These are phyloP conservation scores for Penicillium turbatum DNA, from an alignment of 495 filamentous ascomycete species.

Conservation along the genomic window DNA sequence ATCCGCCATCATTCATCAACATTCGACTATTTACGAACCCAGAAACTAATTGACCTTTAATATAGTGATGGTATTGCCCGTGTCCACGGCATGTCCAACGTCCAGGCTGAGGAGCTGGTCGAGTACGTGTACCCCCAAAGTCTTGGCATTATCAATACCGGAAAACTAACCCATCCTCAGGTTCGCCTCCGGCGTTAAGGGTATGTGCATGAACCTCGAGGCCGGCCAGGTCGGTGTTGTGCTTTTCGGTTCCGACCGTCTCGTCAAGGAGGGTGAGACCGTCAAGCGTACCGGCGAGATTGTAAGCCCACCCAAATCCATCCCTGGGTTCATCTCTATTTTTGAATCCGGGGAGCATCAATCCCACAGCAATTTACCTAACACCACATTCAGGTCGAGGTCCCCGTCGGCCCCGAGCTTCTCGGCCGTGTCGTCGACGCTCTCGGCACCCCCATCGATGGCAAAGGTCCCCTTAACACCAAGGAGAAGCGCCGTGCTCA, in stretches of 20 bases:
- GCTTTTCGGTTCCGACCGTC: conserved; percentile 99
- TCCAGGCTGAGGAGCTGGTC: conserved; percentile 99
- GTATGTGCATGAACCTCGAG: conserved; percentile 99
- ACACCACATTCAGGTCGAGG: conserved; percentile 70
- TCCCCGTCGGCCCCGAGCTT: conserved; percentile 87
- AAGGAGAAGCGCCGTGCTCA: conserved; percentile 92
- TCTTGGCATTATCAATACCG: conserved; percentile 19
- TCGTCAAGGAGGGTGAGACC: conserved; percentile 98
- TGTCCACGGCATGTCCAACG: conserved; percentile 99
- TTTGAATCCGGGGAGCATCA: neutral
- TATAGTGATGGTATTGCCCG: conserved; percentile 98
- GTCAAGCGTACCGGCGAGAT: conserved; percentile 99
- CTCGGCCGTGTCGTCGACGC: conserved; percentile 98
- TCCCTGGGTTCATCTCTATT: conserved; percentile 11
- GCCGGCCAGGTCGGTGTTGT: conserved; percentile 99
- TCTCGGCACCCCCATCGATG: conserved; percentile 98
- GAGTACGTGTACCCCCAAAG: conserved; percentile 67
- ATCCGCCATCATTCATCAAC: conserved; percentile 17
- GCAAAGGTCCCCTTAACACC: conserved; percentile 93
- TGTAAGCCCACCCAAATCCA: conserved; percentile 53
- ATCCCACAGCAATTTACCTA: conserved; percentile 10
- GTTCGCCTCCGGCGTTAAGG: conserved; percentile 99
- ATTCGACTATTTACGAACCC: conserved; percentile 7
- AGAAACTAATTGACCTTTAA: conserved; percentile 24
- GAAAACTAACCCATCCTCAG: conserved; percentile 51